phyloP scores from a whole-genome alignment of 73 alveolate genomes.

The Blepharisma japonicum region DNA sequence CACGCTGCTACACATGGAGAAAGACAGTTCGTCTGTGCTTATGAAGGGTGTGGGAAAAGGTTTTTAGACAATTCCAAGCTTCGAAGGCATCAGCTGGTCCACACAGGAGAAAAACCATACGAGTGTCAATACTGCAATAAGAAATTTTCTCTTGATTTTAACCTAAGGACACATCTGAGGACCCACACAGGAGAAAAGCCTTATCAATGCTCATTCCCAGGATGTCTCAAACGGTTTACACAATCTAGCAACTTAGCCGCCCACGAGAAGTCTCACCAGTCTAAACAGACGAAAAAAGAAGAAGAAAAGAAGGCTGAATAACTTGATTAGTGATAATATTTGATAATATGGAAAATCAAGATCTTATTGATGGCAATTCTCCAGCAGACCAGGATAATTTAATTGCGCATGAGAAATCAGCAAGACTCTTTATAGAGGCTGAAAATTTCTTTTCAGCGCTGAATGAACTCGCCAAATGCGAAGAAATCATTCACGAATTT shows the following conservation, averaged over 20 bases:
- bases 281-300: slow-evolving; percentile 35
- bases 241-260: slow-evolving; percentile 79
- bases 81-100: slow-evolving; percentile 85
- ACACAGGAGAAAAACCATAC: slow-evolving; percentile 90
- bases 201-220: slow-evolving; percentile 67
- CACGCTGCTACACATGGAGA: slow-evolving; percentile 8
- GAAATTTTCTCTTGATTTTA: slow-evolving; percentile 78
- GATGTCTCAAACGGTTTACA: slow-evolving; percentile 84
- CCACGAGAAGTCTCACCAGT: slow-evolving; percentile 85
- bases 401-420: too few species aligned
- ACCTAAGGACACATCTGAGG: slow-evolving; percentile 80
- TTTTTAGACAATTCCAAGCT: slow-evolving; percentile 86
- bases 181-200: slow-evolving; percentile 95
- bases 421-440: too few species aligned
- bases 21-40: slow-evolving; percentile 46
- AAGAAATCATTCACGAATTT: too few species aligned
- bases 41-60: slow-evolving; percentile 77
- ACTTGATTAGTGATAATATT: not conserved
- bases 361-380: too few species aligned
- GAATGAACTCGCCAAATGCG: too few species aligned
- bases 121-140: slow-evolving; percentile 80
- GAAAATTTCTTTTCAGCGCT: too few species aligned
- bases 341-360: not conserved
- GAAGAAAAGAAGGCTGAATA: not conserved
- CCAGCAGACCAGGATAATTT: too few species aligned